phyloP scores from a whole-genome alignment of 2,329 filamentous ascomycete species.

The Claviceps africana region DNA sequence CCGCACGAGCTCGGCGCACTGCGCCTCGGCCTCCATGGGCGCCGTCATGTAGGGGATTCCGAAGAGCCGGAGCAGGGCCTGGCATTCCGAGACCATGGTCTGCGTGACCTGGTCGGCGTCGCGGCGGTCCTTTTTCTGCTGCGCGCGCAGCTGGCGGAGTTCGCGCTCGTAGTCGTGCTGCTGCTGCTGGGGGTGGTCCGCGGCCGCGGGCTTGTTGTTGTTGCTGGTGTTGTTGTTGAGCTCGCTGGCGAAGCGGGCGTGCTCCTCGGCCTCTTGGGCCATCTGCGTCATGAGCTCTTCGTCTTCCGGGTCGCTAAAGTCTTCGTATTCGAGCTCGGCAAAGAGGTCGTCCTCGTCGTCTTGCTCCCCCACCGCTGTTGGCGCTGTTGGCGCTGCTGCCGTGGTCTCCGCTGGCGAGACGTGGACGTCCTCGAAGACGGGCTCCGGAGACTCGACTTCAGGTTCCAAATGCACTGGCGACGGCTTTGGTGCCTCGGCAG shows the following conservation, averaged over 20 bases:
- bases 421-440: slow-evolving; percentile 24
- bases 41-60: slow-evolving; percentile 93
- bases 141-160: slow-evolving; percentile 71
- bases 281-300: slow-evolving; percentile 78
- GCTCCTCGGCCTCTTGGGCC: slow-evolving; percentile 82
- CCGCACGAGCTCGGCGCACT: slow-evolving; percentile 80
- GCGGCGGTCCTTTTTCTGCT: slow-evolving; percentile 90
- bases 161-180: slow-evolving; percentile 78
- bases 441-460: slow-evolving; percentile 18
- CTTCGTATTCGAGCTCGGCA: slow-evolving; percentile 52
- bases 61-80: slow-evolving; percentile 78
- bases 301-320: slow-evolving; percentile 79
- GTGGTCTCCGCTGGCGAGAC: slow-evolving; percentile 9
- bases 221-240: slow-evolving; percentile 58
- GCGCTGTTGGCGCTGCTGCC: background rate
- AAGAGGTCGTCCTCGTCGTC: slow-evolving; percentile 23
- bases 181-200: no score
- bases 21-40: slow-evolving; percentile 97
- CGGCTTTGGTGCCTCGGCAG: background rate
- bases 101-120: slow-evolving; percentile 96
- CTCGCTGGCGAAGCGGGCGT: slow-evolving; percentile 79
- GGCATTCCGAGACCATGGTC: slow-evolving; percentile 90
- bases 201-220: slow-evolving; percentile 55
- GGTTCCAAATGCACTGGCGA: background rate
- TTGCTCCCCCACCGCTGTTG: background rate